Percentiles rank a stretch among this genome's conserved stretches.
Evolutionary conservation across 306 rosid species (phyloP).

Genomic region (Mimosa pudica): DNA sequence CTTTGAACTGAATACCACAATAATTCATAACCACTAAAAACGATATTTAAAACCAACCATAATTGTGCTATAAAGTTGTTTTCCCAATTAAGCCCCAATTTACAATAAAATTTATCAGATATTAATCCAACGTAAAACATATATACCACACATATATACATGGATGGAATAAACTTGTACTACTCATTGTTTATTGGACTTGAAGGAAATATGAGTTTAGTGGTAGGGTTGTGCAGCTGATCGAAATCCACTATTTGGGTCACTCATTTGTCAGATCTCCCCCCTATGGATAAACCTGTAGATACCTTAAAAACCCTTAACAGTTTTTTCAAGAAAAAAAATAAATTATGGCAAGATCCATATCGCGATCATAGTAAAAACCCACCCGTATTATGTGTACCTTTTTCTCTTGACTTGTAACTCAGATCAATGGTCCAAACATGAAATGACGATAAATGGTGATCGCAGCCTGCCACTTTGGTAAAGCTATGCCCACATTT

Average conservation of each 20-base stretch:
- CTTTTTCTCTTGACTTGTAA: conserved; percentile 23
- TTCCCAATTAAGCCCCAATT: not conserved
- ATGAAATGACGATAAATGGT: conserved; percentile 13
- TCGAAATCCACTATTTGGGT: conserved; percentile 7
- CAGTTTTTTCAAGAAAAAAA: not conserved
- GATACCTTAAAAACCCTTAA: conserved; percentile 18
- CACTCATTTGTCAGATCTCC: conserved; percentile 26
- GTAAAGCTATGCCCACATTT: conserved; percentile 29
- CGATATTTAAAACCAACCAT: not conserved
- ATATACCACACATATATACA: too few relatives aligned
- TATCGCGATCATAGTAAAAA: conserved; percentile 27
- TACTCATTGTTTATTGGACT: conserved; percentile 31
- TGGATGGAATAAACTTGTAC: not conserved
- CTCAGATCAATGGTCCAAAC: conserved; percentile 7
- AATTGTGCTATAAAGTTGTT: not conserved
- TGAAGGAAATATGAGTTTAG: conserved; percentile 24
- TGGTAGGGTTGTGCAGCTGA: conserved; percentile 22
- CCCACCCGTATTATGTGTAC: not conserved
- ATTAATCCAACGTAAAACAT: not conserved
- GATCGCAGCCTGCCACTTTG: conserved; percentile 33
- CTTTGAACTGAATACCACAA: too few relatives aligned
- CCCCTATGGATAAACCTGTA: not conserved
- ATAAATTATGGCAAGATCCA: conserved; percentile 3
- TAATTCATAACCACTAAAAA: not conserved
- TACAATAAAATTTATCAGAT: not conserved